phyloP scores from a whole-genome alignment of 371 early-diverging fungal genomes.

The Rhizopus stolonifer region DNA sequence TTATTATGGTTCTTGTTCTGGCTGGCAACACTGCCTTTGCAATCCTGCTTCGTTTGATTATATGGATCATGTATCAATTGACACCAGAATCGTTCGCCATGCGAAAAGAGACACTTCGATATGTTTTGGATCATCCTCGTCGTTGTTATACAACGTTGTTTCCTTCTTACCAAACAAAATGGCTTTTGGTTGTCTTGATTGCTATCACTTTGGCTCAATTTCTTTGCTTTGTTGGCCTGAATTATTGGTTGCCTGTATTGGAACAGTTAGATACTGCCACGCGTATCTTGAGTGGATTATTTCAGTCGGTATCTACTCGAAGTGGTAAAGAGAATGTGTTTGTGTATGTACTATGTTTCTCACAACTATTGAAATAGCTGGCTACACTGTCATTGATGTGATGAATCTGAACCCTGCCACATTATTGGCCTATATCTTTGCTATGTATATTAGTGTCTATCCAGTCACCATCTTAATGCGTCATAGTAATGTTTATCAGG shows the following conservation, averaged over 20 bases:
- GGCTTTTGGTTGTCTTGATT: constrained; percentile 35
- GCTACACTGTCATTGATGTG: constrained; percentile 30
- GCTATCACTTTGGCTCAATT: constrained; percentile 35
- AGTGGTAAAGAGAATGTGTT: constrained; percentile 23
- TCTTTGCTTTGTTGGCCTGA: constrained; percentile 28
- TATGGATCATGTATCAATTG: constrained; percentile 35
- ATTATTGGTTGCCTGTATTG: constrained; percentile 42
- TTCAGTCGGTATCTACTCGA: constrained; percentile 43
- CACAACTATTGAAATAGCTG: constrained; percentile 17
- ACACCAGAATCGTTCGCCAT: constrained; percentile 32
- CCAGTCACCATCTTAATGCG: constrained; percentile 44
- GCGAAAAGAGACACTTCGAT: constrained; percentile 35
- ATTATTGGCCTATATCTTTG: constrained; percentile 31
- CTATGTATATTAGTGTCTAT: constrained; percentile 42
- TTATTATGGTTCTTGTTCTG: constrained; percentile 29
- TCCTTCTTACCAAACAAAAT: constrained; percentile 41
- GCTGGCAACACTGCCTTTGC: constrained; percentile 49
- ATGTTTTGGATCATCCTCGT: constrained; percentile 46
- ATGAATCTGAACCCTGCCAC: constrained; percentile 33
- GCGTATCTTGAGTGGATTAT: constrained; percentile 35
- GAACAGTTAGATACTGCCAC: constrained; percentile 28
- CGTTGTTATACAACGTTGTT: constrained; percentile 46
- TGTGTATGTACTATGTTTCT: background rate
- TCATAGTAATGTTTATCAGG: constrained; percentile 41
- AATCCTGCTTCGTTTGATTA: constrained; percentile 30